Percentiles rank a stretch among this genome's conserved stretches.
These are phyloP conservation scores for Tylopilus plumbeoviolaceoides DNA, from an alignment of 768 basidiomycete species.

Conservation along the genomic window DNA sequence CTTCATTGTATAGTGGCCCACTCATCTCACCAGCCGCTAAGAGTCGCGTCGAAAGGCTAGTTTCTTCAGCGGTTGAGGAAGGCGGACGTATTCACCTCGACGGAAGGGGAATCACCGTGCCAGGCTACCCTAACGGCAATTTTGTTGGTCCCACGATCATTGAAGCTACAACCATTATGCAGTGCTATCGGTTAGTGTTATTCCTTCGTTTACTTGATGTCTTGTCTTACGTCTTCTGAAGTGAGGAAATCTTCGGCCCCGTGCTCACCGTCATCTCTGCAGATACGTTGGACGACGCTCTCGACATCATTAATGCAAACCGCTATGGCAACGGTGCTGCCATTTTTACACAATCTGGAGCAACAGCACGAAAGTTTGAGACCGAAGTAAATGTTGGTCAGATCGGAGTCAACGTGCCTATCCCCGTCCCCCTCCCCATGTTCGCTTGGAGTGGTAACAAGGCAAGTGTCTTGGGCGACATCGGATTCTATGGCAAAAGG, in stretches of 20 bases:
- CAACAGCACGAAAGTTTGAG: slow-evolving; percentile 93
- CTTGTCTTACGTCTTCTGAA: slow-evolving; percentile 26
- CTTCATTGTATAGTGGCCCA: slow-evolving; percentile 50
- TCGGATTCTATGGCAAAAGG: slow-evolving; percentile 90
- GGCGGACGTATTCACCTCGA: slow-evolving; percentile 87
- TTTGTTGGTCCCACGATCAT: slow-evolving; percentile 93
- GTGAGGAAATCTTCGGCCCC: slow-evolving; percentile 95
- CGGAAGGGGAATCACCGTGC: slow-evolving; percentile 66
- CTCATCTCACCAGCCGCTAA: slow-evolving; percentile 83
- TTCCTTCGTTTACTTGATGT: not conserved
- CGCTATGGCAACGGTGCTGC: slow-evolving; percentile 92
- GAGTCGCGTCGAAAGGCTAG: slow-evolving; percentile 67
- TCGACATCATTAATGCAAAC: slow-evolving; percentile 87
- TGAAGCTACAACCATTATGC: slow-evolving; percentile 79
- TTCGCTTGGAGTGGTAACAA: slow-evolving; percentile 98
- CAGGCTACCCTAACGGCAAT: slow-evolving; percentile 82
- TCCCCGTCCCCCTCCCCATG: slow-evolving; percentile 91
- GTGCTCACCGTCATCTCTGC: slow-evolving; percentile 75
- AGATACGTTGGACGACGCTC: slow-evolving; percentile 84
- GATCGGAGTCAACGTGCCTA: slow-evolving; percentile 91
- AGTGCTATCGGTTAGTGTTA: slow-evolving; percentile 71
- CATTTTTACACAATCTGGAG: slow-evolving; percentile 95
- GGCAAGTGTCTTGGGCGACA: slow-evolving; percentile 78
- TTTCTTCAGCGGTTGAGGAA: slow-evolving; percentile 69
- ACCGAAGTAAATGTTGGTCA: slow-evolving; percentile 83